Percentiles rank a stretch among this genome's conserved stretches.
Conservation (phyloP, 306 rosid species). For the Oxytropis ochrocephala region DNA sequence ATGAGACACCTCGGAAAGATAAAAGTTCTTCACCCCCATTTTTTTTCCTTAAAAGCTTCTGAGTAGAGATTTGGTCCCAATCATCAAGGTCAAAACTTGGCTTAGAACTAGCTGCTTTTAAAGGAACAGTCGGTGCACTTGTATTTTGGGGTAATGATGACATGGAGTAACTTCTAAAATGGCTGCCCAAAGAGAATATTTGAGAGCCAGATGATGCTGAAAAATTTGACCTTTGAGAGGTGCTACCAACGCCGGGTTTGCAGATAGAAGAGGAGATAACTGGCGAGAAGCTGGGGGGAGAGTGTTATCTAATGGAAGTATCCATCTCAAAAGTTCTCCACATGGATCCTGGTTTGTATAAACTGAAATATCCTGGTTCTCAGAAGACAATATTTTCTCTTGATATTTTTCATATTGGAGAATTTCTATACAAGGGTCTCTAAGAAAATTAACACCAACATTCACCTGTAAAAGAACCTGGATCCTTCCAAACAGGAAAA, state of each 20-base stretch:
- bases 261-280: slow-evolving; percentile 48
- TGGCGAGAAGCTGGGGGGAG: slow-evolving; percentile 49
- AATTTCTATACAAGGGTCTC: slow-evolving; percentile 85
- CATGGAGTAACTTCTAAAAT: slow-evolving; percentile 98
- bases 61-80: slow-evolving; percentile 77
- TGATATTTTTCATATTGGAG: slow-evolving; percentile 86
- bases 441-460: slow-evolving; percentile 75
- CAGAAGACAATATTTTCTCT: slow-evolving; percentile 48
- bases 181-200: slow-evolving; percentile 59
- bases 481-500: slow-evolving; percentile 87
- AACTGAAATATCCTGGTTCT: slow-evolving; percentile 38
- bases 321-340: slow-evolving; percentile 83
- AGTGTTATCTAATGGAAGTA: slow-evolving; percentile 86
- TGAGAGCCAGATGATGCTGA: slow-evolving; percentile 72
- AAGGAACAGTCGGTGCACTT: slow-evolving; percentile 42
- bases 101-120: slow-evolving; percentile 70
- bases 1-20: slow-evolving; percentile 91
- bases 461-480: slow-evolving; percentile 97
- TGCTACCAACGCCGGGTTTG: slow-evolving; percentile 48
- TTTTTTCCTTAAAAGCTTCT: slow-evolving; percentile 48
- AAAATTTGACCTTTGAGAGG: slow-evolving; percentile 47
- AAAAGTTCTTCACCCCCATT: slow-evolving; percentile 57
- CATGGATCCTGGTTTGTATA: slow-evolving; percentile 55
- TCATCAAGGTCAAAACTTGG: slow-evolving; percentile 78
- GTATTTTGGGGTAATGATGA: slow-evolving; percentile 76